Base-by-base conservation (phyloP, 2,329 filamentous ascomycete species). In the Trichoderma arundinaceum region DNA sequence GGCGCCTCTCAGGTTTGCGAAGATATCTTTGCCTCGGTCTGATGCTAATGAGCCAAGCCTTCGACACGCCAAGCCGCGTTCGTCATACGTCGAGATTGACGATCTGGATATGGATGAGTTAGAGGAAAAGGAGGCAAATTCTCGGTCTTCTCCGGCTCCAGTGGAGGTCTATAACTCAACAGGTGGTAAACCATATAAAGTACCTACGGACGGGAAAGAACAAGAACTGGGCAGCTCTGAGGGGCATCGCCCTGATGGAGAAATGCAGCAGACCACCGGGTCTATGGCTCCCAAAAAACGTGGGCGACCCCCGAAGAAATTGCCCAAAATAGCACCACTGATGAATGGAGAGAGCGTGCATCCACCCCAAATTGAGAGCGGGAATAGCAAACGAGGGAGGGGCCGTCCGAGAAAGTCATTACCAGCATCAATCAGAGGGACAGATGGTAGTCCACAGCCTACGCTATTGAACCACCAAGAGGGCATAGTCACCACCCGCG, bases 61-160 rank as follows among this genome's bases (percentile, higher is more conserved):
- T 19, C 79, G 84, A 22, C 83, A 85, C 67, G 83, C 84, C 8
- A 84, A 81, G 68, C 84, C 84, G 6, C 80, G 74, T 69, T 69
- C 78, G 35, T 85, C 84, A 1, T 87, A 86, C 62, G 74, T 81
- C 2, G 83, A 85, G 56, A 72, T 77, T 1, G 82, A 83, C 35
- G 80, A 85, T 49, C 41, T 68, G 41, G 77, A 79, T 7, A 64
- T 72, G 8, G 78, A 78, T 22, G 75, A 76, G 7, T 78, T 80
- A 4, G 82, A 84, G 38, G 80, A 80, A 81, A 41, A 51, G 75
- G n/a, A 64, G 79, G 72, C 78, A 66, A 58, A 62, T 43, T 48
- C 65, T 66, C 15, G 19, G 32, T 19, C 2, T n/a, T 43, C 44
- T 12, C 51, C 43, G 17, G 35, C 35, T 9, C 49, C 32, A 43